Evolutionary conservation across 208 protist species (phyloP).

Genomic region (Trypanosoma lewisi): DNA sequence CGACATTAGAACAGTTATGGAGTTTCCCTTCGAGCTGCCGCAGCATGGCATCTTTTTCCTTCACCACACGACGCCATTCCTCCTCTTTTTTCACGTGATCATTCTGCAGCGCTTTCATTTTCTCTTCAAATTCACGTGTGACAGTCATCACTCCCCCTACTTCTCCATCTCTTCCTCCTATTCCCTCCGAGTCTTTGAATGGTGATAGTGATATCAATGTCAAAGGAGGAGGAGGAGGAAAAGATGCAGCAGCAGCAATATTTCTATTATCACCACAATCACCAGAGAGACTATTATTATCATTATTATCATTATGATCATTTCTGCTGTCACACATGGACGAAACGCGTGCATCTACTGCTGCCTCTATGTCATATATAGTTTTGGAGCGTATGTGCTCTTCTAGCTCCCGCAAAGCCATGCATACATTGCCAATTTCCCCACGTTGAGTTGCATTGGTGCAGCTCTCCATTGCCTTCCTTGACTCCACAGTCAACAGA

Average conservation of each 20-base stretch:
- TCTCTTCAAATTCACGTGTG: neutral
- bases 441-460: conserved; percentile 22
- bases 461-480: conserved; percentile 33
- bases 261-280: conserved; percentile 1
- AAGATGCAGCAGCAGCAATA: neutral
- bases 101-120: conserved; percentile 1
- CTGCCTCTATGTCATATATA: conserved; percentile 2
- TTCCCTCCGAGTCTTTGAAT: neutral
- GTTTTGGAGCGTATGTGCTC: conserved; percentile 30
- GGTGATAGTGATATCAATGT: neutral
- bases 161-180: neutral
- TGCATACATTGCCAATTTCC: conserved; percentile 48
- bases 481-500: conserved; percentile 50
- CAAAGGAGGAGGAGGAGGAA: neutral
- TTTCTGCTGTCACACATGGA: neutral
- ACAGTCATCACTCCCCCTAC: neutral
- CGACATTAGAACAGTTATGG: neutral
- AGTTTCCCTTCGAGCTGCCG: conserved; percentile 19
- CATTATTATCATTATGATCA: conserved; percentile 4
- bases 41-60: conserved; percentile 18
- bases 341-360: neutral
- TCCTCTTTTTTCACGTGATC: conserved; percentile 10
- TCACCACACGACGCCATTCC: conserved; percentile 14
- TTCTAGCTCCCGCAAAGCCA: conserved; percentile 49
- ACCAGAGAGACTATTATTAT: neutral